Base-by-base conservation (phyloP, 2,329 filamentous ascomycete species). In the Colletotrichum costaricense region DNA sequence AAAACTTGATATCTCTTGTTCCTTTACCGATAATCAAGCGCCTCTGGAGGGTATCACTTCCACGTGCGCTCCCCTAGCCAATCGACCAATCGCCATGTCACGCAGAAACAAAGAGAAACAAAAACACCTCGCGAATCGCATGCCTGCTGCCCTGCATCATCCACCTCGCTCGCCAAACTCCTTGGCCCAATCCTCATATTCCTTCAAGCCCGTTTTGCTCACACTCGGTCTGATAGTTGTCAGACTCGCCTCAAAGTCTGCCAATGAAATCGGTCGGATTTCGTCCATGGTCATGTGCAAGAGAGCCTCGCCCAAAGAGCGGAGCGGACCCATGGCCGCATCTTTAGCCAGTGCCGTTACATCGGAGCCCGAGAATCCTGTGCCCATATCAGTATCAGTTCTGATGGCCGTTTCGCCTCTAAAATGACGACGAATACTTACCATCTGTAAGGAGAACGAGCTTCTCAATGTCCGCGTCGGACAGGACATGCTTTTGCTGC, bases 321-420 rank as follows among this genome's bases (percentile, higher is more conserved):
- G 91, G 14, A 99, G 86, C 0, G 97, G 97, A 0, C 97, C 96
- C 97, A 99, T 99, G 3, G 97, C 97, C 9, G 97, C 97, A 80
- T 99, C 97, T 83, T 99, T 99, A 8, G 97, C 97, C 9, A 99
- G 87, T 1, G 97, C 95, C 26, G 97, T 98, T 76, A 99, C 98
- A 79, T 99, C 97, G 2, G 95, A 98, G 57, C 97, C 97, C 9
- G 95, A 98, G 84, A 98, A 99, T n/a, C 95, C 95, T 98, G 68
- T 14, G 49, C 52, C 38, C 9, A 55, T 65, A 26, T 55, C 55
- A 77, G 71, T 30, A 73, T 77, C 35, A 19, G 24, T 56, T n/a
- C 28, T 26, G 3, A 8, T 8, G 22, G 35, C 69, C 33, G 24
- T 55, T 16, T 7, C n/a, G 12, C 7, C 19, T n/a, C 42, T n/a